Conservation (phyloP, 495 filamentous ascomycete species). For the Penicillium herquei region DNA sequence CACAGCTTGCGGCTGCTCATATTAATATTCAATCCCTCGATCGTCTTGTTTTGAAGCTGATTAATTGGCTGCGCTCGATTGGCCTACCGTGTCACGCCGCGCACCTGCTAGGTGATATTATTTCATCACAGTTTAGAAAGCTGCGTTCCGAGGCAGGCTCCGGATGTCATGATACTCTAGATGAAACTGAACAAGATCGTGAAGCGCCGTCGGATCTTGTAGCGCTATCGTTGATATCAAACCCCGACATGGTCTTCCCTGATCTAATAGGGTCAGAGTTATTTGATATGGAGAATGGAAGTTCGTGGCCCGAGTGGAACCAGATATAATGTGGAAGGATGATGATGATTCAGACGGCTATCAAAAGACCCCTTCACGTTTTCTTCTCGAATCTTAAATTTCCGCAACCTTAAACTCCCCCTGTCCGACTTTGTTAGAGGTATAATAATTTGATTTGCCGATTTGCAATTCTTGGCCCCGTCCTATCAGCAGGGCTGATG, state of each 20-base stretch:
- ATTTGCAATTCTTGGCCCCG: no score
- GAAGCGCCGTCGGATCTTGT: background rate
- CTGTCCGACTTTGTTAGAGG: no score
- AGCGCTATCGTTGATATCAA: background rate
- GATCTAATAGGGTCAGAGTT: constrained; percentile 4
- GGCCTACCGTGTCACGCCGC: constrained; percentile 39
- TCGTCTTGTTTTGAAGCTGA: constrained; percentile 23
- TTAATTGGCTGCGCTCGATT: constrained; percentile 37
- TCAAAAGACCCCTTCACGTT: no score
- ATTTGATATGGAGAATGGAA: constrained; percentile 2
- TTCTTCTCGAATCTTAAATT: no score
- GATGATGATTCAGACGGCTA: no score
- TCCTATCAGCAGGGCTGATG: no score
- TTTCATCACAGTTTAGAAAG: constrained; percentile 2
- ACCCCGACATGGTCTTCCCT: background rate
- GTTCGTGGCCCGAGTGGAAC: constrained; percentile 3
- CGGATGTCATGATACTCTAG: background rate
- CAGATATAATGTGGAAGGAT: no score
- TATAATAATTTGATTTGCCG: no score
- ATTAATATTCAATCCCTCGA: constrained; percentile 24
- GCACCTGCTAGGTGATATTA: constrained; percentile 33
- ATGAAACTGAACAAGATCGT: background rate
- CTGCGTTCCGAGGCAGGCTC: background rate
- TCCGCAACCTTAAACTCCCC: no score
- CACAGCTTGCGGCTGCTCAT: constrained; percentile 19